Evolutionary conservation across 1,284 basidiomycete genomes (phyloP).

Genomic region (Fomitopsis betulina): DNA sequence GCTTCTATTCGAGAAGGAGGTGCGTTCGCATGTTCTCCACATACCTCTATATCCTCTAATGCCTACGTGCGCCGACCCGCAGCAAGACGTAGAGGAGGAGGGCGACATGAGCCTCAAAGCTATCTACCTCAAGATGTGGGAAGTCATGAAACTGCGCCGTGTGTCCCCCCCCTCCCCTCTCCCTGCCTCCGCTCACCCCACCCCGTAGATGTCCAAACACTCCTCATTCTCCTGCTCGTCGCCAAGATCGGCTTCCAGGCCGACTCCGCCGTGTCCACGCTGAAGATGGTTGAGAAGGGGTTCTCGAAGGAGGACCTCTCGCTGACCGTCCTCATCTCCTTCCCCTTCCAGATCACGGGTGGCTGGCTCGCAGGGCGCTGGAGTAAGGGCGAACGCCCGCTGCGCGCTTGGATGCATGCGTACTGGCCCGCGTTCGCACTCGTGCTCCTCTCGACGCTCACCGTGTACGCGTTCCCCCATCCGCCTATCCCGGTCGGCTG

Average conservation of each 20-base stretch:
- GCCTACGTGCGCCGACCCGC: background rate
- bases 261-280: constrained; percentile 2
- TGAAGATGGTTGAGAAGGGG: constrained; percentile 2
- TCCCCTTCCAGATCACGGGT: constrained; percentile 2
- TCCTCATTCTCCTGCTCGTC: background rate
- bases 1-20: constrained; percentile 1
- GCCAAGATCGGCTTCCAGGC: constrained; percentile 1
- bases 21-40: background rate
- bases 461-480: background rate
- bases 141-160: background rate
- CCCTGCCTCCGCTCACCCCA: background rate
- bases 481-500: background rate
- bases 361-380: constrained; percentile 1
- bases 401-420: constrained; percentile 1
- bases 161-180: background rate
- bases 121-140: constrained; percentile 1
- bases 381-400: background rate
- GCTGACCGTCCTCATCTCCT: background rate
- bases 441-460: background rate
- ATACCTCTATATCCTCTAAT: too few species aligned
- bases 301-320: constrained; percentile 2
- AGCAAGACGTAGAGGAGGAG: background rate
- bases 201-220: background rate
- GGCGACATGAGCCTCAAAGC: constrained; percentile 1
- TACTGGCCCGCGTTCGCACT: constrained; percentile 1